Conservation (phyloP, 164 flowering plant genomes). For the Warburgia ugandensis region DNA sequence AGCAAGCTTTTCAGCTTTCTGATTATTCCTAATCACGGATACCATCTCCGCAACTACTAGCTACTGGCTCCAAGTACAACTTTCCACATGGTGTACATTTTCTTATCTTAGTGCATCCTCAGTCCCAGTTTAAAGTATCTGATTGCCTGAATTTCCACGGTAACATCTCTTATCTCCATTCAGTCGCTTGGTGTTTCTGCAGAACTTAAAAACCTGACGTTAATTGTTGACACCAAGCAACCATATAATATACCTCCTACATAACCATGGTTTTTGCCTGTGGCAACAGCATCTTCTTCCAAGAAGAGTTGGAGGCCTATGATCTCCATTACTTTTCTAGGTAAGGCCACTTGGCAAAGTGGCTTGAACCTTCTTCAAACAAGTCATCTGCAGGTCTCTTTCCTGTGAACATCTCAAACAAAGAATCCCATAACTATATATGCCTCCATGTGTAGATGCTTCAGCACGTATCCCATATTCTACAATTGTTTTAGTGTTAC, state of each 20-base stretch:
- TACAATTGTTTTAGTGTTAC: too few relatives aligned
- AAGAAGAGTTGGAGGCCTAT: conserved; percentile 16
- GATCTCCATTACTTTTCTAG: conserved; percentile 21
- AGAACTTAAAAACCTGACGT: not conserved
- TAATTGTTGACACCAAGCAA: not conserved
- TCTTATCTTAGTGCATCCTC: too few relatives aligned
- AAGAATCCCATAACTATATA: conserved; percentile 17
- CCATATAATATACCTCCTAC: not conserved
- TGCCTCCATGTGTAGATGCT: conserved; percentile 21
- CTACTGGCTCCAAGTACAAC: too few relatives aligned
- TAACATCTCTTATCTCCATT: not conserved
- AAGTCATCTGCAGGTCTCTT: conserved; percentile 4
- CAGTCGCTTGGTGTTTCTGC: not conserved
- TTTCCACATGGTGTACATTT: too few relatives aligned
- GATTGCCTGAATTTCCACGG: not conserved
- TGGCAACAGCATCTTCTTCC: conserved; percentile 2
- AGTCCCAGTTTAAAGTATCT: not conserved
- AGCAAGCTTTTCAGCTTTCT: too few relatives aligned
- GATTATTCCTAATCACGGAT: too few relatives aligned
- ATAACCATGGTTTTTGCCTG: not conserved
- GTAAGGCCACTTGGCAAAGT: conserved; percentile 18
- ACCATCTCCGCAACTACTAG: too few relatives aligned
- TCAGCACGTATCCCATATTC: too few relatives aligned
- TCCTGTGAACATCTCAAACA: conserved; percentile 10
- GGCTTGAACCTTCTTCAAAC: conserved; percentile 19